phyloP scores from a whole-genome alignment of 768 basidiomycete species.

The Mycena vulgaris region DNA sequence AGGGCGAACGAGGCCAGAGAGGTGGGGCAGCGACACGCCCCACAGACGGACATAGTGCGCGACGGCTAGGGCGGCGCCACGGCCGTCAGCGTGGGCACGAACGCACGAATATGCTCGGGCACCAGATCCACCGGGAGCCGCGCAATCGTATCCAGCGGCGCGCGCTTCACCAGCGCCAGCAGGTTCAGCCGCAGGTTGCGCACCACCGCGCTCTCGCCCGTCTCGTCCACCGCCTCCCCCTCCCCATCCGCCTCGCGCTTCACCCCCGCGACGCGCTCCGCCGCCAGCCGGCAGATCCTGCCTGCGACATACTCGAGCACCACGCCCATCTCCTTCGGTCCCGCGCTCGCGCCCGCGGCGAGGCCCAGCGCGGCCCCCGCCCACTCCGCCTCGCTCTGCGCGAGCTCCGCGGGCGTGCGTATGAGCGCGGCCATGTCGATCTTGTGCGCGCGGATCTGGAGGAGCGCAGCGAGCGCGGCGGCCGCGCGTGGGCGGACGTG shows the following conservation, averaged over 20 bases:
- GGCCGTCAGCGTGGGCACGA: slow-evolving; percentile 66
- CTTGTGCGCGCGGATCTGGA: slow-evolving; percentile 61
- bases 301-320: slow-evolving; percentile 73
- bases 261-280: slow-evolving; percentile 18
- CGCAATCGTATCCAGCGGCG: slow-evolving; percentile 81
- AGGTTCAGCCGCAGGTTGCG: slow-evolving; percentile 80
- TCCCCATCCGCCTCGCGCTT: slow-evolving; percentile 28
- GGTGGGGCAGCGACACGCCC: too few species aligned
- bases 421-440: slow-evolving; percentile 70
- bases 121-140: slow-evolving; percentile 75
- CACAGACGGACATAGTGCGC: not conserved
- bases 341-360: slow-evolving; percentile 23
- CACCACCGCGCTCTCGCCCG: slow-evolving; percentile 46
- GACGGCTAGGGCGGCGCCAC: not conserved
- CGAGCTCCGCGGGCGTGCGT: slow-evolving; percentile 62
- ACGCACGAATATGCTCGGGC: slow-evolving; percentile 74
- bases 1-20: too few species aligned
- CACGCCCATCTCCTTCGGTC: slow-evolving; percentile 64
- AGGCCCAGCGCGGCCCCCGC: slow-evolving; percentile 57
- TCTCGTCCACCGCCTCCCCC: slow-evolving; percentile 32
- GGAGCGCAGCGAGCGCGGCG: slow-evolving; percentile 56
- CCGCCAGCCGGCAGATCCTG: slow-evolving; percentile 53
- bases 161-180: slow-evolving; percentile 83
- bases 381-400: slow-evolving; percentile 68
- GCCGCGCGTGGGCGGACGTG: slow-evolving; percentile 60